These are phyloP conservation scores for Saturnispora sekii DNA, from an alignment of 805 yeast genomes.

Conservation along the genomic window DNA sequence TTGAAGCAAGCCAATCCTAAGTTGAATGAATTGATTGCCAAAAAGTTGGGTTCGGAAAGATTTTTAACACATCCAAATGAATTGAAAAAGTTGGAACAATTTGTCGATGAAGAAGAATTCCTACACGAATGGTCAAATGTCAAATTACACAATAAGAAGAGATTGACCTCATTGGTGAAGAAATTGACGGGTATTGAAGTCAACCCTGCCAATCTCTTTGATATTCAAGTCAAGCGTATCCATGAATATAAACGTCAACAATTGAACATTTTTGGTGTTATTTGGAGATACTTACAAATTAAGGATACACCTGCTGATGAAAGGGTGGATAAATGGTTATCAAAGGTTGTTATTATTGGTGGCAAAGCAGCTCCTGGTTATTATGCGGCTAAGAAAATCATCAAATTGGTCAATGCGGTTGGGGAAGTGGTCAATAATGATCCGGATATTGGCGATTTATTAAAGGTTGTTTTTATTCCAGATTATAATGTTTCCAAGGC, in stretches of 20 bases:
- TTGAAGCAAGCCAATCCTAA: constrained; percentile 85
- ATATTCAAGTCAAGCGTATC: constrained; percentile 87
- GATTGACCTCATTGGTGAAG: constrained; percentile 59
- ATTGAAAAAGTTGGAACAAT: constrained; percentile 58
- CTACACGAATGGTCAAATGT: constrained; percentile 60
- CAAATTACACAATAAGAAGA: constrained; percentile 59
- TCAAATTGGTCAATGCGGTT: constrained; percentile 75
- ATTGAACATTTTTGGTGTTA: constrained; percentile 81
- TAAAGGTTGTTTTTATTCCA: constrained; percentile 82
- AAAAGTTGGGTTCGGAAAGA: constrained; percentile 58
- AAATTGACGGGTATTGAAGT: constrained; percentile 50
- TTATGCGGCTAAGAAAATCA: constrained; percentile 87
- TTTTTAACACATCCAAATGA: constrained; percentile 59
- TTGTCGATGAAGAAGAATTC: constrained; percentile 59
- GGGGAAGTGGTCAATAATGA: constrained; percentile 75
- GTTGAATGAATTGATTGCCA: constrained; percentile 62
- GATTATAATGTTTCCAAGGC: constrained; percentile 94
- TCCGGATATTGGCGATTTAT: constrained; percentile 57
- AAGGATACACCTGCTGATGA: constrained; percentile 58
- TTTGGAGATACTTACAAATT: constrained; percentile 69
- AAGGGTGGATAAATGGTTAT: constrained; percentile 47
- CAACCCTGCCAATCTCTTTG: constrained; percentile 70
- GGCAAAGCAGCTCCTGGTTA: constrained; percentile 98
- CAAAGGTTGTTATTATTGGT: constrained; percentile 78
- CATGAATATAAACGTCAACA: constrained; percentile 97